Evolutionary conservation across 2,329 filamentous ascomycete species (phyloP).

Genomic region (Lasiodiplodia gonubiensis): DNA sequence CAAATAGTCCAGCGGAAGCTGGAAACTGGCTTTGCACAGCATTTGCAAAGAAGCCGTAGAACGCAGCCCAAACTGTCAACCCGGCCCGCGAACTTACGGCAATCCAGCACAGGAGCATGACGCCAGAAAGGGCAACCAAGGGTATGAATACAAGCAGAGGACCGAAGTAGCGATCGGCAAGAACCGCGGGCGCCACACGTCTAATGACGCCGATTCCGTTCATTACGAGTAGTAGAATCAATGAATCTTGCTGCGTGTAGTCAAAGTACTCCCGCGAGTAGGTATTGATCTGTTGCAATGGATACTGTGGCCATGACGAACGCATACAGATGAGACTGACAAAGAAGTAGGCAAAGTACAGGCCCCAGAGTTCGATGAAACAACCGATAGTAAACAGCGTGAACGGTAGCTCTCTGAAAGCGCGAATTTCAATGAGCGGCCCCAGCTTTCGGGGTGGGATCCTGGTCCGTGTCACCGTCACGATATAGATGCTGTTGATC

Average conservation of each 20-base stretch:
- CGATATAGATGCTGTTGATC: conserved; percentile 47
- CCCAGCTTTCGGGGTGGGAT: conserved; percentile 51
- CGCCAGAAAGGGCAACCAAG: neutral
- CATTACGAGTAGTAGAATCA: conserved; percentile 14
- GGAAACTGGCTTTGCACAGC: conserved; percentile 42
- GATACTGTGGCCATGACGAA: neutral
- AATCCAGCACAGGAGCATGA: conserved; percentile 17
- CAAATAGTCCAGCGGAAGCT: conserved; percentile 32
- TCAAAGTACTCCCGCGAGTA: conserved; percentile 44
- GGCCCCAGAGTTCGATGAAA: conserved; percentile 27
- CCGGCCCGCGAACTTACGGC: neutral
- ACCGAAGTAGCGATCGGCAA: conserved; percentile 36
- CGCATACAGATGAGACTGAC: conserved; percentile 4
- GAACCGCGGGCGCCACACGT: conserved; percentile 45
- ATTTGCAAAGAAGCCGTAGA: conserved; percentile 17
- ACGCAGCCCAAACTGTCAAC: neutral
- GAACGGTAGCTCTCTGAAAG: conserved; percentile 27
- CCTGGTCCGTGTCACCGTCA: conserved; percentile 45
- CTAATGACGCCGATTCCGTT: conserved; percentile 4
- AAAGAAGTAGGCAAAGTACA: conserved; percentile 29
- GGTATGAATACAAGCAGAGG: conserved; percentile 7
- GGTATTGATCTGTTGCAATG: conserved; percentile 5
- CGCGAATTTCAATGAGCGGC: conserved; percentile 34
- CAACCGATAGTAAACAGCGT: conserved; percentile 16
- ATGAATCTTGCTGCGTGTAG: conserved; percentile 48